phyloP scores from a whole-genome alignment of 176 grass and related monocot genomes.

The Thalia dealbata region DNA sequence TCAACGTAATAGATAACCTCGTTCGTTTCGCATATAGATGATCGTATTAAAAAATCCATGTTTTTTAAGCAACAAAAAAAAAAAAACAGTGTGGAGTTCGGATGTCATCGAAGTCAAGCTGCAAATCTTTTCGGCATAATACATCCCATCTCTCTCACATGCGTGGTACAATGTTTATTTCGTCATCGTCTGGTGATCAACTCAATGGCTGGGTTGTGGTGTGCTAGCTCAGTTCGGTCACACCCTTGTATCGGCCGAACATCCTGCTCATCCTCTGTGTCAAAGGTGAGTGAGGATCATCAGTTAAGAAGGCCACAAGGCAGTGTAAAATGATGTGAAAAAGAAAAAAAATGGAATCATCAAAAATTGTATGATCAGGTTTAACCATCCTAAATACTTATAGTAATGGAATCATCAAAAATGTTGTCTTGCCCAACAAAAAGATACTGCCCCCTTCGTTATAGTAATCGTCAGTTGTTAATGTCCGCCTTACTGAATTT shows the following conservation, averaged over 20 bases:
- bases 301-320: background rate
- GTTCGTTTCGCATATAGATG: background rate
- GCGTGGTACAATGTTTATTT: background rate
- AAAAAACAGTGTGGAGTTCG: background rate
- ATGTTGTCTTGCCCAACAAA: too few species aligned
- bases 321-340: background rate
- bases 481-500: too few species aligned
- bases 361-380: background rate
- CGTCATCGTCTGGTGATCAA: background rate
- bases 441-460: too few species aligned
- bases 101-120: background rate
- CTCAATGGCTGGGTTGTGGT: too few species aligned
- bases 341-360: background rate
- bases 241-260: conserved; percentile 5
- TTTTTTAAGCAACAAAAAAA: background rate
- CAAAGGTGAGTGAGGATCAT: background rate
- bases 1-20: too few species aligned
- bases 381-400: background rate
- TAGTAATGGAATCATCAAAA: background rate
- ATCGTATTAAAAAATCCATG: background rate
- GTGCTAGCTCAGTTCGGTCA: background rate
- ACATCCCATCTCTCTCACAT: background rate
- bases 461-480: too few species aligned
- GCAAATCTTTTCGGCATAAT: background rate
- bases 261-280: conserved; percentile 19